Base-by-base conservation (phyloP, 2,329 filamentous ascomycete genomes). In the Celoporthe dispersa region DNA sequence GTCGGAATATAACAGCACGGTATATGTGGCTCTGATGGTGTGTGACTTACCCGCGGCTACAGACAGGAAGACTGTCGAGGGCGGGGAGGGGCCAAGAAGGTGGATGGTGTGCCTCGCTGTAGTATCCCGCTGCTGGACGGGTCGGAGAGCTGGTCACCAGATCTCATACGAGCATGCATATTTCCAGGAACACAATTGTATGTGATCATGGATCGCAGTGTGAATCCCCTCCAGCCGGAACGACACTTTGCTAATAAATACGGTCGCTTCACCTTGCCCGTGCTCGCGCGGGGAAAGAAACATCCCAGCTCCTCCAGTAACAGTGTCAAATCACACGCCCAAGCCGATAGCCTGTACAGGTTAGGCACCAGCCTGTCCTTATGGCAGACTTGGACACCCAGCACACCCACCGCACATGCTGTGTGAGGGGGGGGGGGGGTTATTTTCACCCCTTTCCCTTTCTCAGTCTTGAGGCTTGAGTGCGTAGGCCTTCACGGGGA, bases 401-500 rank as follows among this genome's bases (percentile, higher is more conserved):
- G n/a, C n/a, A 44, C n/a, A n/a, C 35, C 33, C 37, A 16, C 22
- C 12, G 25, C 1, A 48, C 1, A n/a, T n/a, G 44, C 22, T n/a
- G 7, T 6, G 22, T n/a, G n/a, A n/a, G n/a, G n/a, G n/a, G n/a
- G n/a, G n/a, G n/a, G n/a, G n/a, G n/a, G n/a, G n/a, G n/a, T n/a
- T n/a, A n/a, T n/a, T n/a, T n/a, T n/a, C n/a, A n/a, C 22, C 22
- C 7, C 22, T 9, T 7, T 2, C 44, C 44, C 28, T 11, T 9
- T 19, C 25, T 53, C 14, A 28, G 41, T 61, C 61, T 55, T 68
- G 55, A 3, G 90, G 88, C 74, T 87, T 88, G 75, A 97, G 80
- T 1, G 93, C 94, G 80, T 94, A 97, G 79, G 91, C 91, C 75
- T 88, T 87, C 25, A 97, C 91, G 0, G 93, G 92, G 74, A 91